These are phyloP conservation scores for Aulographum hederae DNA, from an alignment of 2,329 filamentous ascomycete genomes.

Conservation along the genomic window DNA sequence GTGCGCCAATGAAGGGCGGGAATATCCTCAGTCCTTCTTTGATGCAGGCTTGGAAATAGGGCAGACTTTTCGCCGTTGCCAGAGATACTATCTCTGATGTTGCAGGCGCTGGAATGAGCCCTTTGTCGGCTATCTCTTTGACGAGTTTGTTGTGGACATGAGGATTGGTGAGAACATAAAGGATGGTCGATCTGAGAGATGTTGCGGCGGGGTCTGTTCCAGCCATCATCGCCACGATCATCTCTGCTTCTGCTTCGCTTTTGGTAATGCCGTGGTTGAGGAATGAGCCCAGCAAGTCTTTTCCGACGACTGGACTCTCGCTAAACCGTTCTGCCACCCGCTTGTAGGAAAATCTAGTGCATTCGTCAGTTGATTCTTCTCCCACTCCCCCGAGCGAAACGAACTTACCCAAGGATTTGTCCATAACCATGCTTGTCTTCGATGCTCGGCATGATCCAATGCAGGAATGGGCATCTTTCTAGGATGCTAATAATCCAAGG, in stretches of 20 bases:
- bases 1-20: slow-evolving; percentile 19
- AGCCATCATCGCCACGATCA: slow-evolving; percentile 29
- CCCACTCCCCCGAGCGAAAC: no score
- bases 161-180: slow-evolving; percentile 32
- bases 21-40: slow-evolving; percentile 29
- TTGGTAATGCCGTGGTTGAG: slow-evolving; percentile 25
- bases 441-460: no score
- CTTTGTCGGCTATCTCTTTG: slow-evolving; percentile 23
- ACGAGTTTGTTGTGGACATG: slow-evolving; percentile 27
- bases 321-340: no score
- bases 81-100: slow-evolving; percentile 37
- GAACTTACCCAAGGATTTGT: no score
- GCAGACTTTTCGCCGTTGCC: slow-evolving; percentile 19
- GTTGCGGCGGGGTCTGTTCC: slow-evolving; percentile 41
- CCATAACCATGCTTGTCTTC: no score
- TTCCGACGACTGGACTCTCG: no score
- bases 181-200: slow-evolving; percentile 31
- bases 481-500: no score
- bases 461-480: no score
- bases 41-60: slow-evolving; percentile 27
- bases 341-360: no score
- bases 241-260: slow-evolving; percentile 24
- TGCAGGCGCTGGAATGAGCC: slow-evolving; percentile 21
- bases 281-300: slow-evolving; percentile 36
- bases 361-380: no score